Conservation (phyloP, 306 rosid species). For the Inga oerstediana region DNA sequence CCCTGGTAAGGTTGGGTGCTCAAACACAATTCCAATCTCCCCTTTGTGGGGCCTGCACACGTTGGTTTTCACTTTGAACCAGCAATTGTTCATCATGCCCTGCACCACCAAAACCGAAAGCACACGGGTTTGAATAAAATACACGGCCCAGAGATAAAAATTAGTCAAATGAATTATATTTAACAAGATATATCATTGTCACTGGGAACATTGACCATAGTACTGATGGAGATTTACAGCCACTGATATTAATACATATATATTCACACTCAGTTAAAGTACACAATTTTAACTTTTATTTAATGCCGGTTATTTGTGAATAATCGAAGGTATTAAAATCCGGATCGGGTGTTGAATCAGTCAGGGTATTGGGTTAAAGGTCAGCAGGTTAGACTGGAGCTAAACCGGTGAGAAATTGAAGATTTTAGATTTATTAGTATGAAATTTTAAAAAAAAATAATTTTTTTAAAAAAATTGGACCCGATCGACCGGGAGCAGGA, state of each 20-base stretch:
- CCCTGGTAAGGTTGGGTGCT: constrained; percentile 84
- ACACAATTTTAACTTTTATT: not conserved
- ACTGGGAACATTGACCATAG: not conserved
- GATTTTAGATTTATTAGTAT: no score
- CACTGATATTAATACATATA: not conserved
- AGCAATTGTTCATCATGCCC: constrained; percentile 98
- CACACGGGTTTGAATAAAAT: not conserved
- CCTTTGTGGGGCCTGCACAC: constrained; percentile 65
- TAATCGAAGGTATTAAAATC: not conserved
- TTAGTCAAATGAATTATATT: not conserved
- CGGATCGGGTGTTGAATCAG: no score
- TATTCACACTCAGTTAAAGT: not conserved
- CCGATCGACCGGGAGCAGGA: no score
- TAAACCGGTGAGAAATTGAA: no score
- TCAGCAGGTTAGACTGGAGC: no score
- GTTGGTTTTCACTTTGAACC: constrained; percentile 79
- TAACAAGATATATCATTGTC: not conserved
- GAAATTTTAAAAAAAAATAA: no score
- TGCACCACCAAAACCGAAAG: constrained; percentile 10
- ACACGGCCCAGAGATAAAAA: not conserved
- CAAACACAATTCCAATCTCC: constrained; percentile 73
- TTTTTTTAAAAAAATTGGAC: no score
- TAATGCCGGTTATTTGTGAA: not conserved
- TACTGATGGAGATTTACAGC: not conserved
- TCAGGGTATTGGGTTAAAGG: no score